Conservation (phyloP, 179 eudicot species). For the Heliamphora pulchella region DNA sequence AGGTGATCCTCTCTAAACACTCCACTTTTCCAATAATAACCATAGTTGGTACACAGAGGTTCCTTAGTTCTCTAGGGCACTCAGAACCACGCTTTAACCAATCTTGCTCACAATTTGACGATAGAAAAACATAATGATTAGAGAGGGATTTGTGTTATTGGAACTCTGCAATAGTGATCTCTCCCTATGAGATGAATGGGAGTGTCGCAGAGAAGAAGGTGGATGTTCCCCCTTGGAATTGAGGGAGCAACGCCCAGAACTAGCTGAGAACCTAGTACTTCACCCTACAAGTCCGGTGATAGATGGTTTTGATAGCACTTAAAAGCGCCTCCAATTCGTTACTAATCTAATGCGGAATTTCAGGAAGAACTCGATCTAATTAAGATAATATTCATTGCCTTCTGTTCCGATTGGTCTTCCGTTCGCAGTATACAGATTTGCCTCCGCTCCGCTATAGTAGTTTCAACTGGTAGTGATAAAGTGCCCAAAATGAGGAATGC, state of each 20-base stretch:
- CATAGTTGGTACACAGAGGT: no score
- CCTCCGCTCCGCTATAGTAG: neutral
- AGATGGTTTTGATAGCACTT: neutral
- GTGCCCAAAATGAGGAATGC: neutral
- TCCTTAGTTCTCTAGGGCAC: no score
- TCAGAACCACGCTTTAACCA: no score
- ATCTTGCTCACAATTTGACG: no score
- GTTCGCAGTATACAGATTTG: neutral
- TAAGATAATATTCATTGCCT: neutral
- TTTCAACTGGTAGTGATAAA: neutral
- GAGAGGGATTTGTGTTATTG: neutral
- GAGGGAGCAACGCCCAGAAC: neutral
- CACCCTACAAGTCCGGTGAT: no score
- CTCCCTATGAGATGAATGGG: neutral
- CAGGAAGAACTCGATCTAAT: neutral
- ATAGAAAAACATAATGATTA: no score
- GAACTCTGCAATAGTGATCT: neutral
- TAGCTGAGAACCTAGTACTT: neutral
- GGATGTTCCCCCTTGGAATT: neutral
- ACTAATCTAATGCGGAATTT: neutral
- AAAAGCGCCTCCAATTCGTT: neutral
- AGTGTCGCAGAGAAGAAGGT: neutral
- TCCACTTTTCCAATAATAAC: no score
- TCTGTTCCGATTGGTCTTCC: neutral
- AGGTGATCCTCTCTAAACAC: no score